Percentiles rank a stretch among this genome's conserved stretches.
Conservation (phyloP, 129 eudicot genomes). For the Dittrichia graveolens region DNA sequence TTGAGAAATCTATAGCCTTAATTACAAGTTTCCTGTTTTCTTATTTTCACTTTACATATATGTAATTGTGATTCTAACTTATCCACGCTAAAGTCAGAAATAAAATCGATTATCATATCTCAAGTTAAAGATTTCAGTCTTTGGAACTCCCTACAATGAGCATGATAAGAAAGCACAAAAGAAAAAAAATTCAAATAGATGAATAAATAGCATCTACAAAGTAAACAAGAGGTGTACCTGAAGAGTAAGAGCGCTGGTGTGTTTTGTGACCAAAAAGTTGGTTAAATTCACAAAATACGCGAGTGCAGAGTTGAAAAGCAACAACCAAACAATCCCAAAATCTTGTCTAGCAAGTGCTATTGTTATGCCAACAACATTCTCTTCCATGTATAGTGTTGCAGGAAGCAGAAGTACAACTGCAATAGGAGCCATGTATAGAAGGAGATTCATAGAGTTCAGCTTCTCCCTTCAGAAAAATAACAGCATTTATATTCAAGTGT, state of each 20-base stretch:
- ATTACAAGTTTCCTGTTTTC: background rate
- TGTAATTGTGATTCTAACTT: background rate
- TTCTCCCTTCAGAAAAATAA: conserved; percentile 56
- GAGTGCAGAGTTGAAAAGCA: conserved; percentile 63
- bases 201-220: background rate
- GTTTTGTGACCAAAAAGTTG: conserved; percentile 68
- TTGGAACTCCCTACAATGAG: conserved; percentile 1
- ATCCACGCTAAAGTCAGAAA: background rate
- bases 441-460: conserved; percentile 95
- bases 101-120: conserved; percentile 13
- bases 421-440: conserved; percentile 98
- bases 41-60: conserved; percentile 14
- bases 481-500: background rate
- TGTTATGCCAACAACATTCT: conserved; percentile 51
- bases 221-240: conserved; percentile 40
- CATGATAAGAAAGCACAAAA: conserved; percentile 15
- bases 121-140: background rate
- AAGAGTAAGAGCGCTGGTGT: conserved; percentile 73
- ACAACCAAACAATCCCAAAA: conserved; percentile 50
- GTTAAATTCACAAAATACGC: conserved; percentile 63
- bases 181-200: background rate
- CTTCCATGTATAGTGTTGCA: conserved; percentile 58
- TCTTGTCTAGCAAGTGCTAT: conserved; percentile 50
- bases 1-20: background rate
- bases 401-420: conserved; percentile 73